A percentile compares a stretch with the other conserved stretches of the same genome.
These are phyloP conservation scores for Flammula alnicola DNA, from an alignment of 1,284 basidiomycete genomes.

Conservation along the genomic window DNA sequence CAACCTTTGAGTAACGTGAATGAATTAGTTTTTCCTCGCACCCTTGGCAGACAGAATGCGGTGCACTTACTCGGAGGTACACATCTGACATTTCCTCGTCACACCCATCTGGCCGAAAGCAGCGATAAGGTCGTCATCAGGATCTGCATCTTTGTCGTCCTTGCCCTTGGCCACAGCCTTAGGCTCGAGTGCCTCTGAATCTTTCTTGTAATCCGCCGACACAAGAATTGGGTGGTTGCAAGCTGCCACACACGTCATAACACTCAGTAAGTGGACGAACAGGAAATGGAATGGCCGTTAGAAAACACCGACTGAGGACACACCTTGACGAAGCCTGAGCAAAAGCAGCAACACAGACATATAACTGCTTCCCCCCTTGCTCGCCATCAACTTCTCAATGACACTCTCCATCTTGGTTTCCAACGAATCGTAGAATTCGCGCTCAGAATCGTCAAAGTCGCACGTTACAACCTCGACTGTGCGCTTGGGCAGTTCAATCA, in stretches of 20 bases:
- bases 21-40: neutral
- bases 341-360: constrained; percentile 87
- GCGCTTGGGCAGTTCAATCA: constrained; percentile 85
- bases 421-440: constrained; percentile 81
- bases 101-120: constrained; percentile 78
- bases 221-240: constrained; percentile 90
- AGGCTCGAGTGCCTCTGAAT: constrained; percentile 76
- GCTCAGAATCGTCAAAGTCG: constrained; percentile 74
- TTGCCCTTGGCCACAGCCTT: constrained; percentile 55
- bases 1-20: too few species aligned
- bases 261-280: too few species aligned
- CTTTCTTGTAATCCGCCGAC: constrained; percentile 72
- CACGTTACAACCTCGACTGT: constrained; percentile 77
- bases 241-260: too few species aligned
- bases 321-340: constrained; percentile 87
- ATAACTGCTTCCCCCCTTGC: constrained; percentile 68
- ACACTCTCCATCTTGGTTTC: constrained; percentile 75
- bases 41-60: constrained; percentile 2
- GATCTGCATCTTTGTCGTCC: constrained; percentile 60
- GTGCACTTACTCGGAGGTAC: constrained; percentile 64
- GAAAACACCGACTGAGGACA: too few species aligned
- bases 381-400: constrained; percentile 70
- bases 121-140: constrained; percentile 81
- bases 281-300: neutral
- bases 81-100: constrained; percentile 74